These are phyloP conservation scores for Fusarium clavum DNA, from an alignment of 2,329 filamentous ascomycete species.

Conservation along the genomic window DNA sequence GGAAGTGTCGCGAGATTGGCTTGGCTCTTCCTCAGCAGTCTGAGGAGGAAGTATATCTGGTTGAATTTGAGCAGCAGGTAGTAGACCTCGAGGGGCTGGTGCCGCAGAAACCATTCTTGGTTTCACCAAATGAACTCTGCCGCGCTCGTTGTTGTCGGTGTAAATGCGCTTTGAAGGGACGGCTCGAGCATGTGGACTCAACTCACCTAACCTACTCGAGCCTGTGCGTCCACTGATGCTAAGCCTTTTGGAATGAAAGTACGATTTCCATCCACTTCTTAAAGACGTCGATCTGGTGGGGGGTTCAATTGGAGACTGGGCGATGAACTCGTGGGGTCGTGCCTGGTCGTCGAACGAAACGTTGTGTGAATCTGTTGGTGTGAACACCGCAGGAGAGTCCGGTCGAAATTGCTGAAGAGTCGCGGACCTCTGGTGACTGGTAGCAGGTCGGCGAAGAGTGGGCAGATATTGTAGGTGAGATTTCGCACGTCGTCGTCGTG, in stretches of 20 bases:
- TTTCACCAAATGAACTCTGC: conserved; percentile 52
- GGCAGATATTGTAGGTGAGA: conserved; percentile 73
- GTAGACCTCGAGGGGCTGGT: conserved; percentile 38
- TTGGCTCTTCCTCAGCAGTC: conserved; percentile 12
- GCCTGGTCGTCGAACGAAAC: conserved; percentile 53
- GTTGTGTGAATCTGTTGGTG: conserved; percentile 44
- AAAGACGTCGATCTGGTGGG: conserved; percentile 28
- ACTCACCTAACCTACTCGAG: conserved; percentile 45
- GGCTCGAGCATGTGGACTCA: conserved; percentile 42
- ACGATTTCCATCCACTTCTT: conserved; percentile 63
- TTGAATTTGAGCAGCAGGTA: conserved; percentile 42
- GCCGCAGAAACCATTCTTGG: conserved; percentile 51
- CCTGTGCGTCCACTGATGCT: conserved; percentile 39
- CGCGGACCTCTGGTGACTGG: conserved; percentile 81
- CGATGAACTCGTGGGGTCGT: conserved; percentile 47
- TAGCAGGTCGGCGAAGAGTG: conserved; percentile 77
- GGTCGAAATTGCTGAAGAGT: conserved; percentile 69
- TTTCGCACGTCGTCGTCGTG: conserved; percentile 63
- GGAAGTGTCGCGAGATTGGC: conserved; percentile 52
- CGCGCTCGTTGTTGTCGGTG: conserved; percentile 39
- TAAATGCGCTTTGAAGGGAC: conserved; percentile 46
- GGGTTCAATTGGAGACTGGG: conserved; percentile 43
- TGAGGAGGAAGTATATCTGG: conserved; percentile 33
- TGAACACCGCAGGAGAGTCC: conserved; percentile 45
- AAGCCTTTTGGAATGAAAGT: conserved; percentile 62